These are phyloP conservation scores for Hyphopichia homilentoma DNA, from an alignment of 805 yeast species.

Conservation along the genomic window DNA sequence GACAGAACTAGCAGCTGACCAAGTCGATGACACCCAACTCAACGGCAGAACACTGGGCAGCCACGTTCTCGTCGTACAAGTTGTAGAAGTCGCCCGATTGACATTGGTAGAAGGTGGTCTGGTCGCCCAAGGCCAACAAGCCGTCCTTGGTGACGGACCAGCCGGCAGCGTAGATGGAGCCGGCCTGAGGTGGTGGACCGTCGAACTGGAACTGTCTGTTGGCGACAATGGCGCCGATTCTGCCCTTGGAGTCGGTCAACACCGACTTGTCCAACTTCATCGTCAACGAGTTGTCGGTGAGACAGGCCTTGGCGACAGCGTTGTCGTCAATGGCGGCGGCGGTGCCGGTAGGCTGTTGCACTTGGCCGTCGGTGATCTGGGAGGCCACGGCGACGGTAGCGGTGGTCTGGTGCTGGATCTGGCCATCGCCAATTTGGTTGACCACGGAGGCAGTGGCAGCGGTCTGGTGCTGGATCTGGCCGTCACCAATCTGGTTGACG, in stretches of 20 bases:
- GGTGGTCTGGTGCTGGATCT: slow-evolving; percentile 16
- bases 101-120: slow-evolving; percentile 64
- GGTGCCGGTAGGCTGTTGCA: slow-evolving; percentile 21
- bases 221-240: slow-evolving; percentile 45
- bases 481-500: slow-evolving; percentile 20
- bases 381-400: slow-evolving; percentile 20
- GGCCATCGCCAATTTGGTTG: slow-evolving; percentile 16
- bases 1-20: slow-evolving; percentile 47
- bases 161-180: slow-evolving; percentile 63
- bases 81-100: slow-evolving; percentile 70
- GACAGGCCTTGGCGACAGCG: slow-evolving; percentile 70
- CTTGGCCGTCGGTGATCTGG: slow-evolving; percentile 35
- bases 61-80: slow-evolving; percentile 60
- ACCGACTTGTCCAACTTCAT: slow-evolving; percentile 17
- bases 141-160: slow-evolving; percentile 52
- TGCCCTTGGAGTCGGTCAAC: slow-evolving; percentile 35
- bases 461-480: slow-evolving; percentile 19
- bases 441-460: slow-evolving; percentile 17
- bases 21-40: slow-evolving; percentile 57
- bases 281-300: slow-evolving; percentile 38
- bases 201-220: slow-evolving; percentile 75
- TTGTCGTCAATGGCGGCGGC: slow-evolving; percentile 52
- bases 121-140: slow-evolving; percentile 56
- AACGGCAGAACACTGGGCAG: slow-evolving; percentile 61
- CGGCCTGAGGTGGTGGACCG: slow-evolving; percentile 82